Evolutionary conservation across 495 filamentous ascomycete species (phyloP).

Genomic region (Pyrenopolyporus hunteri): DNA sequence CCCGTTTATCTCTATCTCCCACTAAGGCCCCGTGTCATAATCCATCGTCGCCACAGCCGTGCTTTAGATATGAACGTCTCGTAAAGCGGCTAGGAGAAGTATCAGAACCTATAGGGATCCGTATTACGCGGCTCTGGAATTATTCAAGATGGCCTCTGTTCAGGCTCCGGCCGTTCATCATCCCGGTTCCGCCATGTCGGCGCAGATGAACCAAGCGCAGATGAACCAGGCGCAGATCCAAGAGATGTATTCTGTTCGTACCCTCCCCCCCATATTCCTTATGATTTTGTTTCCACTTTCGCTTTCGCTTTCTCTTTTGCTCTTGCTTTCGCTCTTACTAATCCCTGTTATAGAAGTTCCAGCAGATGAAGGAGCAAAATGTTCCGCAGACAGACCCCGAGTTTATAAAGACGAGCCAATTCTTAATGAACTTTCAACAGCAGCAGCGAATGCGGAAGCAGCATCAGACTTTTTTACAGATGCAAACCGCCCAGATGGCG

Average conservation of each 20-base stretch:
- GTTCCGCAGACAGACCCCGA: constrained; percentile 79
- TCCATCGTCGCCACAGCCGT: constrained; percentile 16
- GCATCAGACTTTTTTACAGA: constrained; percentile 48
- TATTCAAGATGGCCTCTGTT: constrained; percentile 73
- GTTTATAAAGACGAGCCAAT: constrained; percentile 71
- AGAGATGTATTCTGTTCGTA: constrained; percentile 62
- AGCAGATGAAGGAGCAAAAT: constrained; percentile 78
- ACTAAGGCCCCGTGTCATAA: constrained; percentile 23
- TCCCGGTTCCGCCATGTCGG: constrained; percentile 58
- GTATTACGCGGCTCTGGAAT: constrained; percentile 13
- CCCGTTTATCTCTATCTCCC: constrained; percentile 27
- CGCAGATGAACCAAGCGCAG: constrained; percentile 63
- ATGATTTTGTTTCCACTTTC: neutral
- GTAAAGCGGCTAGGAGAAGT: constrained; percentile 29
- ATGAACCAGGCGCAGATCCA: constrained; percentile 66
- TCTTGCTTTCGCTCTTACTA: constrained; percentile 33
- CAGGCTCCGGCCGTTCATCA: constrained; percentile 71
- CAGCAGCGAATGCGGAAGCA: constrained; percentile 61
- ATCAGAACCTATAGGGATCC: constrained; percentile 19
- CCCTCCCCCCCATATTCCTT: constrained; percentile 1
- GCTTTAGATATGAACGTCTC: constrained; percentile 49
- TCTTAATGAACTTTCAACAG: constrained; percentile 70
- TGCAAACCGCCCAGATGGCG: constrained; percentile 43
- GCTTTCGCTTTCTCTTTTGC: neutral
- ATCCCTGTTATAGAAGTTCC: constrained; percentile 68